These are phyloP conservation scores for Ophiocytium majus DNA, from an alignment of 352 stramenopile species.

Conservation along the genomic window DNA sequence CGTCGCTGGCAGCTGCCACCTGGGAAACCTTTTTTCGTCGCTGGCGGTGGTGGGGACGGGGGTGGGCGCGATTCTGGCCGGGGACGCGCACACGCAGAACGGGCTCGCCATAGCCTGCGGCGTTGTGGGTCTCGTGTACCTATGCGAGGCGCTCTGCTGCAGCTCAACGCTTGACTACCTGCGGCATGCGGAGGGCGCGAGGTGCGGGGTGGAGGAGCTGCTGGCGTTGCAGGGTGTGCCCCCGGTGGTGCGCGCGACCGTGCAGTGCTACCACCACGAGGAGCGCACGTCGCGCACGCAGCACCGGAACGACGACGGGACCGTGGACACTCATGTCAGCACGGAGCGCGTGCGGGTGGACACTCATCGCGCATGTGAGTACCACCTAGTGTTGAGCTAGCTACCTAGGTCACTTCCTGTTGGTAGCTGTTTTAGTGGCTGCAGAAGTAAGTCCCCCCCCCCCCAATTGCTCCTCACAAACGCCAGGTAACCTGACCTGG, in stretches of 20 bases:
- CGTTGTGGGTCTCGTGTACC: not conserved
- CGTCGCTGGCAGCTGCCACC: too few relatives aligned
- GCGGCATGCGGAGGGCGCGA: not conserved
- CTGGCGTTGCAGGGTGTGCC: not conserved
- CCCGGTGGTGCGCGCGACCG: not conserved
- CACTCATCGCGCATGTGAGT: constrained; percentile 12
- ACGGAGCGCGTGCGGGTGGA: not conserved
- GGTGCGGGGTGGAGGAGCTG: not conserved
- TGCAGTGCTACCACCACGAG: constrained; percentile 10
- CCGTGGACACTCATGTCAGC: not conserved
- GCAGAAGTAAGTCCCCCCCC: too few relatives aligned
- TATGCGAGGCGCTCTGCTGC: not conserved
- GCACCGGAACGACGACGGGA: not conserved
- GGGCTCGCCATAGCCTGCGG: not conserved
- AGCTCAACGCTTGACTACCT: constrained; percentile 7
- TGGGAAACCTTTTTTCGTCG: too few relatives aligned
- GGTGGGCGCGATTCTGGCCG: too few relatives aligned
- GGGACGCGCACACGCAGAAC: too few relatives aligned
- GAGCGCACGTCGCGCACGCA: not conserved
- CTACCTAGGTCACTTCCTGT: too few relatives aligned
- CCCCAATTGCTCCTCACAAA: too few relatives aligned
- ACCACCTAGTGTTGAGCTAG: too few relatives aligned
- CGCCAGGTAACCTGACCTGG: too few relatives aligned
- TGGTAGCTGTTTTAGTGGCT: too few relatives aligned
- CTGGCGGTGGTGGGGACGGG: too few relatives aligned